phyloP scores from a whole-genome alignment of 352 stramenopile species.

The Globisporangium ultimum region DNA sequence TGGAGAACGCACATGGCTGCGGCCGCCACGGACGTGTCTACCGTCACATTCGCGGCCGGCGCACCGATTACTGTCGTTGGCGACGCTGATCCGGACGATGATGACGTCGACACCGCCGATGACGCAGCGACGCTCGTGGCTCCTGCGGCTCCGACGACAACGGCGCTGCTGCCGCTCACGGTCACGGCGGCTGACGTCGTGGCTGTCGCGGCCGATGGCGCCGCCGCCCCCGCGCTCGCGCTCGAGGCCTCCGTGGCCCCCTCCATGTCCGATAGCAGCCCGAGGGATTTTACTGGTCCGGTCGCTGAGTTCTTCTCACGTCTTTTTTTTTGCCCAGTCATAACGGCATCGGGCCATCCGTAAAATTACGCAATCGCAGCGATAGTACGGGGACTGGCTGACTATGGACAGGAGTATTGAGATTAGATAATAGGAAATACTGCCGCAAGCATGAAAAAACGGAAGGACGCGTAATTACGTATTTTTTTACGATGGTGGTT shows the following conservation, averaged over 20 bases:
- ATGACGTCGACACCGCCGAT: conserved; percentile 10
- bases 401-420: too few relatives aligned
- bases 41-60: conserved; percentile 14
- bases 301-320: conserved; percentile 7
- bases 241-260: conserved; percentile 2
- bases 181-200: neutral
- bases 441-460: neutral
- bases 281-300: too few relatives aligned
- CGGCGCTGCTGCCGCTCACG: neutral
- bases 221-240: neutral
- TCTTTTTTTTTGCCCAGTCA: conserved; percentile 8
- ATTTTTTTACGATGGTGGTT: conserved; percentile 3
- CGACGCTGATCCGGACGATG: conserved; percentile 6
- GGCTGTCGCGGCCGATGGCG: neutral
- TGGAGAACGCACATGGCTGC: conserved; percentile 14
- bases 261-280: neutral
- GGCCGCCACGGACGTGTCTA: conserved; percentile 3
- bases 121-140: conserved; percentile 5
- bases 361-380: neutral
- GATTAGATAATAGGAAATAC: neutral
- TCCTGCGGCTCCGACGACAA: conserved; percentile 9
- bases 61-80: conserved; percentile 14
- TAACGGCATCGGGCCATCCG: neutral
- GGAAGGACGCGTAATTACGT: conserved; percentile 7
- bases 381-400: neutral